Evolutionary conservation across 345 rosid genomes (phyloP).

Genomic region (Lenwebbia sp.): DNA sequence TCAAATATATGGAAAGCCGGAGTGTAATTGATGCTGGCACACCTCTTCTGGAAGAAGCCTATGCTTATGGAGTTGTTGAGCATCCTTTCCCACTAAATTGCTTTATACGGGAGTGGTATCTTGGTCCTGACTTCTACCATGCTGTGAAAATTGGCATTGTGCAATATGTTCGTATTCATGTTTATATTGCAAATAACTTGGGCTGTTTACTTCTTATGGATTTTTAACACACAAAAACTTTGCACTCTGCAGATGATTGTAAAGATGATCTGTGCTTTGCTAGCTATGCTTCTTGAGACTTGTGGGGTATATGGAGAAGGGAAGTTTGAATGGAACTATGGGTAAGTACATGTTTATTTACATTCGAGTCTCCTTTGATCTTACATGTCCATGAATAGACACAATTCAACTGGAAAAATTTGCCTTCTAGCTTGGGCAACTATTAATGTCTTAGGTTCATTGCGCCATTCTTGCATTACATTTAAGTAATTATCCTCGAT

Average conservation of each 20-base stretch:
- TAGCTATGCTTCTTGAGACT: slow-evolving; percentile 87
- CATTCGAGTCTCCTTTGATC: background rate
- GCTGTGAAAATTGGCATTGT: slow-evolving; percentile 98
- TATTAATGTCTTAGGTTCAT: background rate
- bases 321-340: slow-evolving; percentile 88
- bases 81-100: slow-evolving; percentile 89
- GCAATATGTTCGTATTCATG: slow-evolving; percentile 66
- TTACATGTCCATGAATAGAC: background rate
- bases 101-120: slow-evolving; percentile 68
- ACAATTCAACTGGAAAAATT: background rate
- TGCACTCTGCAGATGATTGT: slow-evolving; percentile 65
- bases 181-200: background rate
- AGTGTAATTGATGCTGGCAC: slow-evolving; percentile 46
- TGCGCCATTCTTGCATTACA: background rate
- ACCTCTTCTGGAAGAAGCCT: slow-evolving; percentile 83
- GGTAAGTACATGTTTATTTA: slow-evolving; percentile 31
- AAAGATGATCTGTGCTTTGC: slow-evolving; percentile 84
- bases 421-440: background rate
- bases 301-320: slow-evolving; percentile 99
- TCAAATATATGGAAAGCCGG: slow-evolving; percentile 90
- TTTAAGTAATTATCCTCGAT: background rate
- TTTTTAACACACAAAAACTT: slow-evolving; percentile 4
- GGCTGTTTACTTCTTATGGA: background rate
- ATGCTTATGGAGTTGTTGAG: slow-evolving; percentile 82
- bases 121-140: slow-evolving; percentile 82